Evolutionary conservation across 2,329 filamentous ascomycete species (phyloP), one percentile per base, ranked within the genome.

Genomic region (Arthrobotrys entomopaga): DNA sequence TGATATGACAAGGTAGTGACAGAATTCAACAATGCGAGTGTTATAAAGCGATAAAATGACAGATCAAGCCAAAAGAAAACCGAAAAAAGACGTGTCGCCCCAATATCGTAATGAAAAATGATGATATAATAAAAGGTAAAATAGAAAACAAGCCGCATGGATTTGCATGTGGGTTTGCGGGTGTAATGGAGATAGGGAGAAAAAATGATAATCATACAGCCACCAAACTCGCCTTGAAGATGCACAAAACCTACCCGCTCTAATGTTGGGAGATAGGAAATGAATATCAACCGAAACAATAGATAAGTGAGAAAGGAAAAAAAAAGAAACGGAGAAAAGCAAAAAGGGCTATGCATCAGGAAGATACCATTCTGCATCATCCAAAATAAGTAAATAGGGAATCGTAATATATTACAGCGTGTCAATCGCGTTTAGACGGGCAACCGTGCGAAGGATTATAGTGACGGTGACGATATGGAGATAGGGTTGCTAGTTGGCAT

Each of bases 31-130:
- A 5, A 65, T 34, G 29, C 29, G 29, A 34, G 29, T 34, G 10
- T 7, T 34, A 34, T 34, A 34, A 34, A 57, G n/a, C 19, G 15
- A 15, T 15, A 59, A 20, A 42, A 3, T 22, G 20, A 11, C 77
- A 75, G 59, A 65, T 60, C 49, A 61, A 64, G 52, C 79, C 77
- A 79, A 79, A 77, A 72, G 56, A 69, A 76, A 77, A 46, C 29
- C 40, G 57, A 43, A 20, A 60, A 56, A 52, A n/a, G 26, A 69
- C 34, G 58, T 26, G 43, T 57, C 57, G 60, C 49, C 52, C 42
- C 13, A 52, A 13, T 64, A 48, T 66, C 74, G 75, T 73, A 13
- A 34, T 53, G 48, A 49, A 19, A 16, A 26, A 24, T 61, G 19
- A 50, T 61, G 26, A 50, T 20, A 19, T 8, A 22, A 16, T 22